Percentiles rank a stretch among this genome's conserved stretches.
Evolutionary conservation across 345 rosid species (phyloP).

Genomic region (Linum usitatissimum): DNA sequence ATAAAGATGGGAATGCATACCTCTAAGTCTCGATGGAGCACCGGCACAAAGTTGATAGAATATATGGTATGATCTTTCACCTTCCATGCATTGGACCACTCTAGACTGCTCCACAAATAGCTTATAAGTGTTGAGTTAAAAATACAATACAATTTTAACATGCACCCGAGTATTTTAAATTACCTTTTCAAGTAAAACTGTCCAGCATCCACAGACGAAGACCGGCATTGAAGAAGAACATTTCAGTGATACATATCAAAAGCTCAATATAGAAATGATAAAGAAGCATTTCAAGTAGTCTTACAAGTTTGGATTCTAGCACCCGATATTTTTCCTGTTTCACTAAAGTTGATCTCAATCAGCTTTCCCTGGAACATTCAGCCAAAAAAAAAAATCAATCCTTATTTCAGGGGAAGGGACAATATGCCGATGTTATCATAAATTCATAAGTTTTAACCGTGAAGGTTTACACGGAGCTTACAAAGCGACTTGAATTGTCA

Average conservation of each 20-base stretch:
- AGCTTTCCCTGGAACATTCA: slow-evolving; percentile 69
- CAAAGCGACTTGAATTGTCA: slow-evolving; percentile 98
- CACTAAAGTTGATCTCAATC: slow-evolving; percentile 93
- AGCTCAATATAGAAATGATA: slow-evolving; percentile 7
- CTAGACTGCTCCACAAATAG: slow-evolving; percentile 70
- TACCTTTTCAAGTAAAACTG: slow-evolving; percentile 99
- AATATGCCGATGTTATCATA: not conserved
- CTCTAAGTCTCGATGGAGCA: slow-evolving; percentile 66
- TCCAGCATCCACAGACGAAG: slow-evolving; percentile 20
- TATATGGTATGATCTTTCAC: slow-evolving; percentile 97
- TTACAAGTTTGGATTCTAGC: slow-evolving; percentile 97
- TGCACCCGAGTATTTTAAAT: slow-evolving; percentile 10
- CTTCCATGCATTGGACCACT: slow-evolving; percentile 92
- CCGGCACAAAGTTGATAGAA: slow-evolving; percentile 99
- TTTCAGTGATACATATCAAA: slow-evolving; percentile 24
- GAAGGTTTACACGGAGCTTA: slow-evolving; percentile 34
- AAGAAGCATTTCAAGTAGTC: slow-evolving; percentile 17
- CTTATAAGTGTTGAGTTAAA: slow-evolving; percentile 6
- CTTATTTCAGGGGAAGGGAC: not conserved
- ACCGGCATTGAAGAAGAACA: slow-evolving; percentile 13
- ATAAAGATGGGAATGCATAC: slow-evolving; percentile 22
- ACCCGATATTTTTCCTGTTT: slow-evolving; percentile 96
- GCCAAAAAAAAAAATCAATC: slow-evolving; percentile 21
- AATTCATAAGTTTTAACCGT: not conserved
- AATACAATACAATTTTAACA: slow-evolving; percentile 8